Evolutionary conservation across 169 alveolate genomes (phyloP).

Genomic region (Eimeria maxima): DNA sequence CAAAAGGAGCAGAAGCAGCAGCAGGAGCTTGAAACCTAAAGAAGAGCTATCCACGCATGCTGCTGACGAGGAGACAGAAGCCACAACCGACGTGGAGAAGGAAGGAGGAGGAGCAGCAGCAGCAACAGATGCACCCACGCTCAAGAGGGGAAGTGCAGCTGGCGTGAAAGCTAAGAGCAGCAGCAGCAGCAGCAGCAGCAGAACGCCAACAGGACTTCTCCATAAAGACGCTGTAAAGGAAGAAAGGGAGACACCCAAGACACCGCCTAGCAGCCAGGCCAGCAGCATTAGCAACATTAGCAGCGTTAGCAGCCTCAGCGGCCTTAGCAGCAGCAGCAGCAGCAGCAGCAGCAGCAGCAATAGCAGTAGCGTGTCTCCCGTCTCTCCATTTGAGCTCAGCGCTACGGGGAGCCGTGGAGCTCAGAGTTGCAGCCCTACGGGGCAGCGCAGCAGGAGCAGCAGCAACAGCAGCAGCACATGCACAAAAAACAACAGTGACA

Average conservation of each 20-base stretch:
- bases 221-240: neutral
- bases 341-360: constrained; percentile 49
- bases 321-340: neutral
- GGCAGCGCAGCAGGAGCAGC: constrained; percentile 17
- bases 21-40: neutral
- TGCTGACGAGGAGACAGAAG: neutral
- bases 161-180: neutral
- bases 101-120: constrained; percentile 25
- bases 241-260: neutral
- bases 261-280: neutral
- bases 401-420: neutral
- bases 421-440: neutral
- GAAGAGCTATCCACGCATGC: neutral
- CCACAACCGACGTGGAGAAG: neutral
- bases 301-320: neutral
- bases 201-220: no score
- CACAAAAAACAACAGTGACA: neutral
- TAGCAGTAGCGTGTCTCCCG: neutral
- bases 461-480: neutral
- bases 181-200: constrained; percentile 32
- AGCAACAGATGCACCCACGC: neutral
- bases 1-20: neutral
- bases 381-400: neutral
- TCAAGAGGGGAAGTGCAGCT: neutral
- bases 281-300: neutral